A percentile compares a stretch with the other conserved stretches of the same genome.
These are phyloP conservation scores for Leccinum griseonigrum DNA, from an alignment of 1,284 basidiomycete genomes.

Conservation along the genomic window DNA sequence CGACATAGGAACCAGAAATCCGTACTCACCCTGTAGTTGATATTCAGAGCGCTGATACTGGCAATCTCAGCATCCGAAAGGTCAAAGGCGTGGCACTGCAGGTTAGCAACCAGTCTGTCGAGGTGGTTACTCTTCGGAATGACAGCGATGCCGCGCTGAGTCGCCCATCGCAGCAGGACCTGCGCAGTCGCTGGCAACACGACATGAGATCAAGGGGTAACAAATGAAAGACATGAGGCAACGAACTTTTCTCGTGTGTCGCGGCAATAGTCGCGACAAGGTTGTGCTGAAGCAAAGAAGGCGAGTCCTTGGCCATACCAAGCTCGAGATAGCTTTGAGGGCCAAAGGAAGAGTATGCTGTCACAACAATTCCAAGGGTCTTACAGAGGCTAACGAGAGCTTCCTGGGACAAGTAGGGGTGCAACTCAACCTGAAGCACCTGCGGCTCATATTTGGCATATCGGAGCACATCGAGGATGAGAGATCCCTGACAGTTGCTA, in stretches of 20 bases:
- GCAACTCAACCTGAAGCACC: conserved; percentile 75
- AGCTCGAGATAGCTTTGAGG: conserved; percentile 69
- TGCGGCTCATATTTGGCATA: conserved; percentile 72
- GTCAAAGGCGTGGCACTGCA: conserved; percentile 56
- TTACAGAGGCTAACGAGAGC: conserved; percentile 59
- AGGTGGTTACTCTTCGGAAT: conserved; percentile 72
- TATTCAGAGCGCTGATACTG: conserved; percentile 60
- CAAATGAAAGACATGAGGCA: not conserved
- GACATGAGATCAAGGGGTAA: not conserved
- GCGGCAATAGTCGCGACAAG: conserved; percentile 47
- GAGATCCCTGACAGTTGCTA: conserved; percentile 64
- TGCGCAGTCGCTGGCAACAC: conserved; percentile 48
- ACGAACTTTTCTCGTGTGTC: conserved; percentile 55
- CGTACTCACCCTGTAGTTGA: conserved; percentile 53
- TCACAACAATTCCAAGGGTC: conserved; percentile 62
- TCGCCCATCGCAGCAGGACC: conserved; percentile 76
- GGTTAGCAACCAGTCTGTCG: conserved; percentile 57
- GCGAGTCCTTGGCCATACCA: conserved; percentile 47
- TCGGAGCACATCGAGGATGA: conserved; percentile 64
- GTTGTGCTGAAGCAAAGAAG: conserved; percentile 54
- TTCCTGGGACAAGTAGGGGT: conserved; percentile 75
- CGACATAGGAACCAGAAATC: not conserved
- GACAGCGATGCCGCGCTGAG: conserved; percentile 73
- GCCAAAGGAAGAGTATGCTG: conserved; percentile 80
- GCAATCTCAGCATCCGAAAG: conserved; percentile 60